A percentile compares a stretch with the other conserved stretches of the same genome.
Conservation (phyloP, 768 basidiomycete species). For the Boletus bicolor region DNA sequence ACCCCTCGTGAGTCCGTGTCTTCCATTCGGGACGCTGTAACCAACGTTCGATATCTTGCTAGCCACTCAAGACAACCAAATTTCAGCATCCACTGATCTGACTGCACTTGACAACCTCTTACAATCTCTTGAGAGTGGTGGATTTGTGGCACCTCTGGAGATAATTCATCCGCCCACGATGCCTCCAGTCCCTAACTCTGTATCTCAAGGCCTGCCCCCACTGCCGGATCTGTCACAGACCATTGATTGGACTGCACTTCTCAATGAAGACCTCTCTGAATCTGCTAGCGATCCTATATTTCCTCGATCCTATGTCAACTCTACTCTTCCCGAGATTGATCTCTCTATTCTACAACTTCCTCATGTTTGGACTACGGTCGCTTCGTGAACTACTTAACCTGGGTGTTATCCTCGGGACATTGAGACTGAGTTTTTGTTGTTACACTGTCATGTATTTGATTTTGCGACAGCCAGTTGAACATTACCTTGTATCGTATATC, state of each 20-base stretch:
- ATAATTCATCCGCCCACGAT: background rate
- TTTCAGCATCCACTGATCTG: background rate
- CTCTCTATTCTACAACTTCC: slow-evolving; percentile 9
- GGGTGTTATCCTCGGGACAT: too few species aligned
- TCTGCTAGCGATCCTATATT: background rate
- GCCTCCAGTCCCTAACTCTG: background rate
- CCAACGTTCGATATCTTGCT: background rate
- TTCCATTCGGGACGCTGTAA: background rate
- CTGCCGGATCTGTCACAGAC: background rate
- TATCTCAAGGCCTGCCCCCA: background rate
- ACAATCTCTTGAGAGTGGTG: slow-evolving; percentile 1
- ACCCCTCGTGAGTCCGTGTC: background rate
- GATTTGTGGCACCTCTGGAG: background rate
- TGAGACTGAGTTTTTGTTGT: too few species aligned
- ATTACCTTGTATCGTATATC: background rate
- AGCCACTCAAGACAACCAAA: background rate
- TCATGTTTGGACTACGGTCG: background rate
- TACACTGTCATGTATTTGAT: background rate
- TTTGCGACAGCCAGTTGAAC: background rate
- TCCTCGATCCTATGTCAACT: background rate
- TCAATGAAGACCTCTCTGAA: background rate
- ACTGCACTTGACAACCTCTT: slow-evolving; percentile 4
- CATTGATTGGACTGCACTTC: slow-evolving; percentile 14
- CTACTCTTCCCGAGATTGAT: slow-evolving; percentile 4
- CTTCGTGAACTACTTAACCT: background rate